These are phyloP conservation scores for Gamarada debralockiae DNA, from an alignment of 495 filamentous ascomycete species.

Conservation along the genomic window DNA sequence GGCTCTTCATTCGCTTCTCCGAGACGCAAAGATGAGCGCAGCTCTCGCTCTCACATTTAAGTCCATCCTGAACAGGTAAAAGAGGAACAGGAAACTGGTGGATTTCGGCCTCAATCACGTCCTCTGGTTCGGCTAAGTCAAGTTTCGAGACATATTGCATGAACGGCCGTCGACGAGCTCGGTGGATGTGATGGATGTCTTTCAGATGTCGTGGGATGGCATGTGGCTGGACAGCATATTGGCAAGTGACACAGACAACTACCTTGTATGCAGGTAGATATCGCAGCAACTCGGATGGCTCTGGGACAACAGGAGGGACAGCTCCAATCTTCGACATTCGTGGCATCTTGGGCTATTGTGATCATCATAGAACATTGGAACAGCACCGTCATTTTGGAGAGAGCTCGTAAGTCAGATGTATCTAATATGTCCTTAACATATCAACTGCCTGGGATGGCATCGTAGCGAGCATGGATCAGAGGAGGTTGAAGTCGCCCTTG, in stretches of 20 bases:
- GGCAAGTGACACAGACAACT: constrained; percentile 29
- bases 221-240: constrained; percentile 33
- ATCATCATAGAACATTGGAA: no score
- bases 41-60: constrained; percentile 18
- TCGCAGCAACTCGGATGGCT: constrained; percentile 5
- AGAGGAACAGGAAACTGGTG: constrained; percentile 29
- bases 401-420: no score
- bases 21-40: constrained; percentile 26
- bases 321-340: no score
- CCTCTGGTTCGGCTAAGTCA: constrained; percentile 19
- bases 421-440: no score
- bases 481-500: no score
- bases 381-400: no score
- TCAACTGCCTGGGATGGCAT: no score
- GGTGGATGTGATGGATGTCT: constrained; percentile 33
- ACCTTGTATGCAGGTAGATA: constrained; percentile 24
- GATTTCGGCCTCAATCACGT: constrained; percentile 18
- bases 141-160: constrained; percentile 24
- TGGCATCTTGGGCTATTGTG: not conserved
- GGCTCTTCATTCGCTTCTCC: constrained; percentile 16
- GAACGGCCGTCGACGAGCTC: constrained; percentile 22
- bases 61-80: constrained; percentile 28
- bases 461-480: no score
- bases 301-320: not conserved
- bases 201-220: constrained; percentile 35